Evolutionary conservation across 768 basidiomycete species (phyloP), one percentile per base, ranked within the genome.

Genomic region (Filobasidium floriforme): DNA sequence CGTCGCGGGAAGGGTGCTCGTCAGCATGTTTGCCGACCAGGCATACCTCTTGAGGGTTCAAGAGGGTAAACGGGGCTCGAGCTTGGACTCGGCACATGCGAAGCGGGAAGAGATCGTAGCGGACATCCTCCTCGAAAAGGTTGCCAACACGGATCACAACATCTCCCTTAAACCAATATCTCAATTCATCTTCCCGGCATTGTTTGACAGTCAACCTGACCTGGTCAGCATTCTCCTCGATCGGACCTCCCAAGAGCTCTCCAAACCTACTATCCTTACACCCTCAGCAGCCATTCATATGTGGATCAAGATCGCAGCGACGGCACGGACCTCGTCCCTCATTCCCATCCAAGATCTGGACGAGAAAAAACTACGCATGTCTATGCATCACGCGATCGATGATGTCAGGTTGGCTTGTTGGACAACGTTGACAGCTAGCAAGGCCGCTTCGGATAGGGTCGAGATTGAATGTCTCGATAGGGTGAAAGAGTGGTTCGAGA

Each of bases 331-430:
- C 14, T 28, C 15, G 12, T 57, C 54, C 3, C 15, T 57, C 4
- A 32, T 57, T 7, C 24, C 46, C 12, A 32, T 65, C 12, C 43
- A 44, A 12, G 40, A 61, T 43, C 40, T 66, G n/a, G 65, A 66
- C 40, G 15, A 28, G 44, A n/a, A 24, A 10, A 41, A 26, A 14
- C 24, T 66, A 7, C 29, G 41, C 26, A 49, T 51, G 41, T 41
- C 65, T 1, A 66, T 66, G 12, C 59, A 66, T 24, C 65, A 66
- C 29, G 49, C 19, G 7, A 52, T 60, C n/a, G 65, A 66, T 55
- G 60, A 61, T 28, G 18, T 66, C 11, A 59, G 65, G 19, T 54
- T 61, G 41, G 60, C 46, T 18, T 59, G 49, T 15, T 66, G 59
- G 59, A 54, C 40, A 5, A 57, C 60, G n/a, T 43, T 66, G 65